Conservation (phyloP, 108 stramenopile species). For the Epipyxis sp. region DNA sequence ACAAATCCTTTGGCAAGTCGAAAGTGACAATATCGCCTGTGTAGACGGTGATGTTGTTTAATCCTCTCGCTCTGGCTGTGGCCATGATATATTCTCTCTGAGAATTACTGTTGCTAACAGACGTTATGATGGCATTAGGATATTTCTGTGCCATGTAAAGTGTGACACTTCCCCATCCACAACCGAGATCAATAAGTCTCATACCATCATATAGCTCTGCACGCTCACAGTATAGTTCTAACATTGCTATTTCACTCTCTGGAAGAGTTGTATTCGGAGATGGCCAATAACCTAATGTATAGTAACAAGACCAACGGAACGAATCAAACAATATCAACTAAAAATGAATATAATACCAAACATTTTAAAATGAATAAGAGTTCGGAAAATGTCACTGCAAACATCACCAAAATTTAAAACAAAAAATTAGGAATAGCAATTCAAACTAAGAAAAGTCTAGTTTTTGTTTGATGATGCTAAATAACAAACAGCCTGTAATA, state of each 20-base stretch:
- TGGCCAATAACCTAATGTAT: not conserved
- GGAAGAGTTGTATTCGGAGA: slow-evolving; percentile 60
- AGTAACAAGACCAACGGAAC: not conserved
- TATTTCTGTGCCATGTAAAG: slow-evolving; percentile 60
- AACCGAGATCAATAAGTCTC: slow-evolving; percentile 69
- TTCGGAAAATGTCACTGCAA: too few species aligned
- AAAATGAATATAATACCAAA: too few species aligned
- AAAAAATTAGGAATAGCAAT: too few species aligned
- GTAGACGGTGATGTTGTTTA: slow-evolving; percentile 76
- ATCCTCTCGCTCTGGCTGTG: slow-evolving; percentile 69
- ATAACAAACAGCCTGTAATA: too few species aligned
- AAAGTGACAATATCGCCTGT: slow-evolving; percentile 63
- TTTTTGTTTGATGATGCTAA: too few species aligned
- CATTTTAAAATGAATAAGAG: too few species aligned
- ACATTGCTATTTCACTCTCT: slow-evolving; percentile 76
- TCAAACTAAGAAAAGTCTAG: too few species aligned
- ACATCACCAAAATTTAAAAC: too few species aligned
- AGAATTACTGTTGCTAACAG: slow-evolving; percentile 71
- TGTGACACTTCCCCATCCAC: slow-evolving; percentile 93
- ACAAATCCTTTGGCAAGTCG: slow-evolving; percentile 37
- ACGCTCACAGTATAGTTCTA: slow-evolving; percentile 75
- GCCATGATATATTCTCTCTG: slow-evolving; percentile 80
- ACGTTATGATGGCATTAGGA: slow-evolving; percentile 47
- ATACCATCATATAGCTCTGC: slow-evolving; percentile 79
- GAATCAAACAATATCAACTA: too few species aligned